phyloP scores from a whole-genome alignment of 768 basidiomycete species.

The Cubamyces lactineus region DNA sequence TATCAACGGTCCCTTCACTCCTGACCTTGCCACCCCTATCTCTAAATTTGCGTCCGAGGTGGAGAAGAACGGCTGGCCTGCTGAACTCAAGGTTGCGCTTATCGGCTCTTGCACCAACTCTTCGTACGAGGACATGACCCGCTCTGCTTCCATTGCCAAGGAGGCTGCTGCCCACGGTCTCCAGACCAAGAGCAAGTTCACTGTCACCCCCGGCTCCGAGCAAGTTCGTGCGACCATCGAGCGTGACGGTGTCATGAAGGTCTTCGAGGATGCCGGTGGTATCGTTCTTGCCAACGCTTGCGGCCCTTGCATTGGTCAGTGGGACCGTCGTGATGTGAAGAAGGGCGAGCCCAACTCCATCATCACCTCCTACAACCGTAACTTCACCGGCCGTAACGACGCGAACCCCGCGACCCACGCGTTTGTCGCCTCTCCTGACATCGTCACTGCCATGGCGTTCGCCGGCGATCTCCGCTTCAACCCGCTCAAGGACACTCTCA shows the following conservation, averaged over 20 bases:
- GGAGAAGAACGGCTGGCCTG: constrained; percentile 96
- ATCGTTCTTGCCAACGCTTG: constrained; percentile 97
- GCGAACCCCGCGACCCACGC: constrained; percentile 99
- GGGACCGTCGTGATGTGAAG: constrained; percentile 96
- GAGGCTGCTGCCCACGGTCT: constrained; percentile 90
- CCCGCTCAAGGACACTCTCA: constrained; percentile 89
- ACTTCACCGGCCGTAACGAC: constrained; percentile 99
- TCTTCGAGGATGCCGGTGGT: constrained; percentile 88
- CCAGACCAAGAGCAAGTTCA: constrained; percentile 90
- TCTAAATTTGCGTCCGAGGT: constrained; percentile 92
- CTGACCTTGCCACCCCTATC: constrained; percentile 97
- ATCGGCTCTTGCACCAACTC: constrained; percentile 99
- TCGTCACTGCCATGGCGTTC: constrained; percentile 97
- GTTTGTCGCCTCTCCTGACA: constrained; percentile 90
- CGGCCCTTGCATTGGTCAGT: constrained; percentile 99
- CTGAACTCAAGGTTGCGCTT: constrained; percentile 94
- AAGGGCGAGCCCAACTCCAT: constrained; percentile 98
- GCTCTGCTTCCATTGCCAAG: constrained; percentile 90
- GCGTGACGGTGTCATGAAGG: constrained; percentile 90
- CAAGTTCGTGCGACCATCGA: constrained; percentile 98
- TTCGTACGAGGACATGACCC: constrained; percentile 99
- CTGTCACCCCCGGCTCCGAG: constrained; percentile 97
- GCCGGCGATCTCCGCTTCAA: constrained; percentile 96
- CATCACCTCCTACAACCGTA: constrained; percentile 99
- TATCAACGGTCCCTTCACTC: constrained; percentile 99